Conservation (phyloP, 1,284 basidiomycete species). For the Puccinia triticina region DNA sequence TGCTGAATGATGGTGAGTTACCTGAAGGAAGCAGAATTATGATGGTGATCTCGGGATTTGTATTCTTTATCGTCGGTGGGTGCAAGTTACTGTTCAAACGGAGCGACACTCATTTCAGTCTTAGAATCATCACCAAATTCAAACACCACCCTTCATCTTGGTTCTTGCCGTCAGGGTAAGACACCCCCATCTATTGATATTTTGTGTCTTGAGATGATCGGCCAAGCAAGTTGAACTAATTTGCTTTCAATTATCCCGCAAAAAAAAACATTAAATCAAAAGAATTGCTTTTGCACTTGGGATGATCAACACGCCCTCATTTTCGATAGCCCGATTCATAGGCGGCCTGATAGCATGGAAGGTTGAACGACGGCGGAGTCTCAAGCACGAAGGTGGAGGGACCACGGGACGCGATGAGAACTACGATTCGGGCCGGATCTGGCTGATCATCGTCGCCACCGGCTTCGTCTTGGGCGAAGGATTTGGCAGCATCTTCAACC, state of each 20-base stretch:
- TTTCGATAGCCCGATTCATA: constrained; percentile 85
- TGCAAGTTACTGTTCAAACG: constrained; percentile 67
- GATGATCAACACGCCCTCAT: constrained; percentile 92
- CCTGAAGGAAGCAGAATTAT: constrained; percentile 76
- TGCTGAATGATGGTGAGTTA: constrained; percentile 78
- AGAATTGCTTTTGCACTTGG: constrained; percentile 65
- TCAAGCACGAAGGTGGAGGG: constrained; percentile 61
- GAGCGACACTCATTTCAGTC: background rate
- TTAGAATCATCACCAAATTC: constrained; percentile 11
- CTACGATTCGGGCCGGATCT: constrained; percentile 62
- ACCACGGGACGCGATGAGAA: constrained; percentile 60
- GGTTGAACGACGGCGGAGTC: constrained; percentile 63
- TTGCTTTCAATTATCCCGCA: constrained; percentile 62
- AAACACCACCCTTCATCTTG: constrained; percentile 60
- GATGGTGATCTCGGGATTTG: constrained; percentile 75
- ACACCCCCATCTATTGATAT: constrained; percentile 61
- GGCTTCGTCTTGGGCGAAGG: constrained; percentile 94
- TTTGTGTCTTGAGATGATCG: background rate
- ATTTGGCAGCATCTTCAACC: constrained; percentile 77
- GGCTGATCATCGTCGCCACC: constrained; percentile 83
- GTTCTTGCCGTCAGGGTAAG: constrained; percentile 80
- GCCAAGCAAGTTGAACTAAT: constrained; percentile 60
- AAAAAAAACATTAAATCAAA: constrained; percentile 31
- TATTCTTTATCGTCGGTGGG: constrained; percentile 72
- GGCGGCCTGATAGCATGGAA: constrained; percentile 80